Evolutionary conservation across 2,329 filamentous ascomycete genomes (phyloP).

Genomic region (Knoxdaviesia proteae): DNA sequence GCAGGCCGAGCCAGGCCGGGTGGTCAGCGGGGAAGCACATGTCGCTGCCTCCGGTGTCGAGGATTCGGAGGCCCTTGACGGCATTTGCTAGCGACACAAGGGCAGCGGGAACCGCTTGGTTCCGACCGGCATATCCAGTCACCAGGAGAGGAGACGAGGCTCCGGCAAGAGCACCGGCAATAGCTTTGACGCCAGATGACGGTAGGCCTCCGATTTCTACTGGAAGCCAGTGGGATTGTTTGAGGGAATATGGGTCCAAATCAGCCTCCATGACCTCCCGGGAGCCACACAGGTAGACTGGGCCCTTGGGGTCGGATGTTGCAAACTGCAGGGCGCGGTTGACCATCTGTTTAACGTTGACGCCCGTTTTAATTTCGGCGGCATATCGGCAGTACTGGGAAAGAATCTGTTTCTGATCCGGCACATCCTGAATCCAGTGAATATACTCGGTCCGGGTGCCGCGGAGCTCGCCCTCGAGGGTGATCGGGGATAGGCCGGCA

Average conservation of each 20-base stretch:
- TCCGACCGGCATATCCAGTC: constrained; percentile 51
- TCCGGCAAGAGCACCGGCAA: constrained; percentile 39
- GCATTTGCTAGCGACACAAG: constrained; percentile 47
- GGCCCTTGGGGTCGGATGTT: constrained; percentile 53
- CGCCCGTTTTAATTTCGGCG: constrained; percentile 64
- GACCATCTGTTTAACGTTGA: constrained; percentile 77
- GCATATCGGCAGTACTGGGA: constrained; percentile 71
- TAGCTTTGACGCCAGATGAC: constrained; percentile 28
- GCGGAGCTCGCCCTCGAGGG: constrained; percentile 55
- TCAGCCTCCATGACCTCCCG: constrained; percentile 76
- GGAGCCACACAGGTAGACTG: constrained; percentile 59
- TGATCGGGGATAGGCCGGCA: constrained; percentile 57
- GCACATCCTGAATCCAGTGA: constrained; percentile 72
- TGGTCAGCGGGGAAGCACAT: constrained; percentile 64
- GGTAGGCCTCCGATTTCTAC: constrained; percentile 44
- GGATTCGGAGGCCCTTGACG: constrained; percentile 46
- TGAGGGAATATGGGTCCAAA: constrained; percentile 48
- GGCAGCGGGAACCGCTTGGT: constrained; percentile 37
- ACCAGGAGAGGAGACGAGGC: constrained; percentile 49
- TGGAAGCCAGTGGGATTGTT: constrained; percentile 49
- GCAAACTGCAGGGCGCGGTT: constrained; percentile 71
- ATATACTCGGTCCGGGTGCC: constrained; percentile 69
- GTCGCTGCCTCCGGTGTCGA: constrained; percentile 60
- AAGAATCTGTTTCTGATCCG: constrained; percentile 62
- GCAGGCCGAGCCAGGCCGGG: constrained; percentile 45